Evolutionary conservation across 1,284 basidiomycete species (phyloP), one percentile per base, ranked within the genome.

Genomic region (Lentinus polychrous): DNA sequence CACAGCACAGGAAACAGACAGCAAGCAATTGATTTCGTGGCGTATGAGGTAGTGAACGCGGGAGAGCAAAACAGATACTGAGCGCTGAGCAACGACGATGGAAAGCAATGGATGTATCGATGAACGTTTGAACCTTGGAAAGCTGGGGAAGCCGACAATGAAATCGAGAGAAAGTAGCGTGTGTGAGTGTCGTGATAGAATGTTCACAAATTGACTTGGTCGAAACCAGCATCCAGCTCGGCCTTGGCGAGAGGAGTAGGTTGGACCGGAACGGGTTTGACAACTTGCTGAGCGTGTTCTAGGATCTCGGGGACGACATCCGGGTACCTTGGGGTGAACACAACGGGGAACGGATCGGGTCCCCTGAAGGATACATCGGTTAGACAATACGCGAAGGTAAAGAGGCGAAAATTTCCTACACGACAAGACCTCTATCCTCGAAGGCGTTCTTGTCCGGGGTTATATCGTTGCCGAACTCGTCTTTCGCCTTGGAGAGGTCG

Each of bases 401-500:
- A 6, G 39, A n/a, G 6, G 24, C 34, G 22, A 39, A 24, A 4
- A 46, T n/a, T n/a, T n/a, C 45, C 12, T 39, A 46, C 45, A 46
- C 36, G 23, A 46, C 45, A 2, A 46, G 45, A 8, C 45, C 45
- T 18, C 36, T 20, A 39, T 46, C 45, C 14, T 46, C 34, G 22
- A 46, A 38, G n/a, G 34, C 36, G 20, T 46, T 20, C 23, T n/a
- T 8, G 22, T 46, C 36, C 18, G 45, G 45, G 10, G 45, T 46
- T 14, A 46, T 17, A 2, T 35, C 36, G 22, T 53, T 49, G 6
- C 56, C 56, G 12, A 37, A 24, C 22, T 38, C 48, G 46, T 57
- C 55, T 15, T 39, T 45, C 7, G 48, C 48, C 17, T 46, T 50
- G n/a, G 24, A 49, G 31, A 60, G 55, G 24, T 55, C 43, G 35